A percentile compares a stretch with the other conserved stretches of the same genome.
Evolutionary conservation across 176 grass and related monocot species (phyloP).

Genomic region (Metroxylon sagu): DNA sequence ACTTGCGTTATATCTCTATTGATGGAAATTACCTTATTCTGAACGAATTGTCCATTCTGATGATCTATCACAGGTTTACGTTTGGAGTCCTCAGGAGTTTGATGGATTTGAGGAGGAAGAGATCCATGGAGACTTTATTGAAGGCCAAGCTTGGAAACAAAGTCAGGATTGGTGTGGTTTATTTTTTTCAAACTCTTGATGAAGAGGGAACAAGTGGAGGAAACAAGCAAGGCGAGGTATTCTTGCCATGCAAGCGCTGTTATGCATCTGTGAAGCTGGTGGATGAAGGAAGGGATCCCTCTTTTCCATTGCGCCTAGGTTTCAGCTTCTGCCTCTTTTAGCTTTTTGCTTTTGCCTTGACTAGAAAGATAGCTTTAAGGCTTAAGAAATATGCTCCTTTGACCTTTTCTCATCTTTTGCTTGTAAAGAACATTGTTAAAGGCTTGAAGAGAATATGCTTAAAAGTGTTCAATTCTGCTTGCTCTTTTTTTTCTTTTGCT

Average conservation of each 20-base stretch:
- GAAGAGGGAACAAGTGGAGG: not conserved
- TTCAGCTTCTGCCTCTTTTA: slow-evolving; percentile 9
- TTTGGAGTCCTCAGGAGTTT: not conserved
- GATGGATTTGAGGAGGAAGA: not conserved
- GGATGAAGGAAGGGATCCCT: slow-evolving; percentile 42
- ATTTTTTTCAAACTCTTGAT: slow-evolving; percentile 14
- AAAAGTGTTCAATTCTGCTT: too few species aligned
- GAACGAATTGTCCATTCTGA: slow-evolving; percentile 5
- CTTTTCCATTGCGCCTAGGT: slow-evolving; percentile 20
- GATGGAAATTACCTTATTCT: slow-evolving; percentile 18
- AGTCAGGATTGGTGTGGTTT: not conserved
- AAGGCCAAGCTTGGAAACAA: slow-evolving; percentile 25
- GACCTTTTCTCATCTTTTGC: too few species aligned
- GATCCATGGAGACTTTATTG: slow-evolving; percentile 7
- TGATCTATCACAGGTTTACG: not conserved
- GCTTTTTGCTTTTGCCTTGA: slow-evolving; percentile 10
- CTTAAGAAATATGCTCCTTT: too few species aligned
- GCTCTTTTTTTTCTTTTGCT: too few species aligned
- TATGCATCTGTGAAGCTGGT: slow-evolving; percentile 11
- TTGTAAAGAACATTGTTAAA: too few species aligned
- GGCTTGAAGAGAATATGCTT: too few species aligned
- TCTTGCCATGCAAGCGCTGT: slow-evolving; percentile 39
- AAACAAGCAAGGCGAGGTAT: slow-evolving; percentile 38
- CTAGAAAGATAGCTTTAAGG: slow-evolving; percentile 8
- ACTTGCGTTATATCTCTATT: too few species aligned